A percentile compares a stretch with the other conserved stretches of the same genome.
These are phyloP conservation scores for Suhomyces faveliae DNA, from an alignment of 805 yeast genomes.

Conservation along the genomic window DNA sequence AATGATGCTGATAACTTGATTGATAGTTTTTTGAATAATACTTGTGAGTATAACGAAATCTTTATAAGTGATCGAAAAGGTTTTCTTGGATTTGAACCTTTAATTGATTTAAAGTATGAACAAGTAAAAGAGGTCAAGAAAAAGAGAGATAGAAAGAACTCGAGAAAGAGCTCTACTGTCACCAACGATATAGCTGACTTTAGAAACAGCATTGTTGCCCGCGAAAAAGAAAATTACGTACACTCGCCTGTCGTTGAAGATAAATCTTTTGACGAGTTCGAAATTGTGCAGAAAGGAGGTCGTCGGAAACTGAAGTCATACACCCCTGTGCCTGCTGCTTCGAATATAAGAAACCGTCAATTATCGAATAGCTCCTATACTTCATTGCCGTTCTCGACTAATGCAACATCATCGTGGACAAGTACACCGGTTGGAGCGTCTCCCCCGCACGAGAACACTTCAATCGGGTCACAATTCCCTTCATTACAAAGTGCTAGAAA, in stretches of 20 bases:
- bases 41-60: constrained; percentile 23
- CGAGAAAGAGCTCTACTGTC: constrained; percentile 23
- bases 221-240: constrained; percentile 7
- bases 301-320: constrained; percentile 16
- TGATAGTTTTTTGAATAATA: constrained; percentile 20
- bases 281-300: constrained; percentile 22
- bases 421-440: background rate
- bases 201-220: constrained; percentile 22
- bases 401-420: background rate
- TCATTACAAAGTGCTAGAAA: background rate
- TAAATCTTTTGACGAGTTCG: constrained; percentile 19
- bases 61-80: constrained; percentile 38
- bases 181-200: constrained; percentile 23
- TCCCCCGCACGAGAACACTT: background rate
- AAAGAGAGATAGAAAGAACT: constrained; percentile 20
- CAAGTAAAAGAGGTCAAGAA: constrained; percentile 5
- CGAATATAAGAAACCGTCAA: constrained; percentile 5
- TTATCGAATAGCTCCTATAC: constrained; percentile 5
- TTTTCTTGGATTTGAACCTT: constrained; percentile 31
- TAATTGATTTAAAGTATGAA: constrained; percentile 31
- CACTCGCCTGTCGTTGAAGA: constrained; percentile 21
- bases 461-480: constrained; percentile 3
- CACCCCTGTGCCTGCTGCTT: constrained; percentile 4
- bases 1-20: constrained; percentile 18
- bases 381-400: background rate